Conservation (phyloP, 2,329 filamentous ascomycete genomes). For the Teratosphaeria gauchensis region DNA sequence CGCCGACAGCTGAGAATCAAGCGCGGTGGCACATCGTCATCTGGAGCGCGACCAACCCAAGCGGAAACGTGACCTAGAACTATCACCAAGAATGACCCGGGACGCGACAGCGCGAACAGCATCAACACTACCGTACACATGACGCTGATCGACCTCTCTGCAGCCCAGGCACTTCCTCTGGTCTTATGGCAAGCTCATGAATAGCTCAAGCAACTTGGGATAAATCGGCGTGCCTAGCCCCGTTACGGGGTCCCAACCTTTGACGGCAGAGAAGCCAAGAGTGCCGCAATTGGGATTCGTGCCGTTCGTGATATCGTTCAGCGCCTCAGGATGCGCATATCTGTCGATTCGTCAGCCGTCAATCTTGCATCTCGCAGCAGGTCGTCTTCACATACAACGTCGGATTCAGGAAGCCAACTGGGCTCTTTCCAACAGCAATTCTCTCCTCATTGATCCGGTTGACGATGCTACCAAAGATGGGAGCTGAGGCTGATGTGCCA, state of each 20-base stretch:
- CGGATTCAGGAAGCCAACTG: slow-evolving; percentile 19
- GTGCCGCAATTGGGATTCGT: slow-evolving; percentile 21
- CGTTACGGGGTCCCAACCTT: slow-evolving; percentile 17
- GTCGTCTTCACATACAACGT: slow-evolving; percentile 5
- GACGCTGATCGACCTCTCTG: too few relatives aligned
- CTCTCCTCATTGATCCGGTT: slow-evolving; percentile 17
- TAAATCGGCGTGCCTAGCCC: slow-evolving; percentile 21
- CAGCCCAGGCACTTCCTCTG: background rate
- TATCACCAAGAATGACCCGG: too few relatives aligned
- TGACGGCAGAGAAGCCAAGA: background rate
- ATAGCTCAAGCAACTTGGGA: slow-evolving; percentile 18
- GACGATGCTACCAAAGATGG: slow-evolving; percentile 14
- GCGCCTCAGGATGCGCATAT: slow-evolving; percentile 16
- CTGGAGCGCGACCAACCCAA: too few relatives aligned
- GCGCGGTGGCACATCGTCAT: too few relatives aligned
- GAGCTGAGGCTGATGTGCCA: slow-evolving; percentile 14
- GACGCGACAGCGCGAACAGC: too few relatives aligned
- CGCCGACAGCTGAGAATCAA: too few relatives aligned
- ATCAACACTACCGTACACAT: too few relatives aligned
- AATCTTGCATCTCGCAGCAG: background rate
- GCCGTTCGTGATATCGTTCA: slow-evolving; percentile 16
- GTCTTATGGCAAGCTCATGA: slow-evolving; percentile 11
- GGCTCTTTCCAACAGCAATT: slow-evolving; percentile 9
- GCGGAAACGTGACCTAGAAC: too few relatives aligned
- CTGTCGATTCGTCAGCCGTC: background rate